A percentile compares a stretch with the other conserved stretches of the same genome.
phyloP scores from a whole-genome alignment of 176 grass and related monocot species.

The Bonia amplexicaulis region DNA sequence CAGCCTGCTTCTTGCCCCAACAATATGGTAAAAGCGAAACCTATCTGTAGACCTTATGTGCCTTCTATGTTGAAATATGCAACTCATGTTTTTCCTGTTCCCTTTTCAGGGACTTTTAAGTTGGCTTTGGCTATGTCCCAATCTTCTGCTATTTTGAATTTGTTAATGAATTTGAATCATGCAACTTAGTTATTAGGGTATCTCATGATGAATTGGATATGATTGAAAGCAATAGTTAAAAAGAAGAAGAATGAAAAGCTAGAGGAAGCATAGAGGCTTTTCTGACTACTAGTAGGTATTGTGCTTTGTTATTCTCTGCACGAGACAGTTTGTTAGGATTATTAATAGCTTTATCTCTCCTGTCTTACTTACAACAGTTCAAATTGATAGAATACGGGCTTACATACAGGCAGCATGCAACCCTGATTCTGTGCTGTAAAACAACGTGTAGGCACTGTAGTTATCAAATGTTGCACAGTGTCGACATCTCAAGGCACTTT shows the following conservation, averaged over 20 bases:
- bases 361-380: not conserved
- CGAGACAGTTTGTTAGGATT: not conserved
- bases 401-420: not conserved
- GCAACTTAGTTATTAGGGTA: not conserved
- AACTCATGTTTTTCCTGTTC: not conserved
- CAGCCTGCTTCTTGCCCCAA: not conserved
- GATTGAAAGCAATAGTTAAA: not conserved
- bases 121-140: not conserved
- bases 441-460: not conserved
- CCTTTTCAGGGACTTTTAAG: not conserved
- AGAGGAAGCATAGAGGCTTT: not conserved
- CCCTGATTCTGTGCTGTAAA: conserved; percentile 10
- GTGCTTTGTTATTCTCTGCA: not conserved
- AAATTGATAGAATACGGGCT: not conserved
- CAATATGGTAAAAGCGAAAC: not conserved
- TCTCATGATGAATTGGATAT: conserved; percentile 15
- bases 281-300: not conserved
- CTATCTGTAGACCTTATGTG: not conserved
- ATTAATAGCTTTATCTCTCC: not conserved
- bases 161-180: not conserved
- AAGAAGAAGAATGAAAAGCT: not conserved
- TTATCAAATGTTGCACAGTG: conserved; percentile 7
- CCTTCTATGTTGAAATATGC: not conserved
- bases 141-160: not conserved
- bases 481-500: not conserved